phyloP scores from a whole-genome alignment of 306 rosid genomes.

The Vicia faba region DNA sequence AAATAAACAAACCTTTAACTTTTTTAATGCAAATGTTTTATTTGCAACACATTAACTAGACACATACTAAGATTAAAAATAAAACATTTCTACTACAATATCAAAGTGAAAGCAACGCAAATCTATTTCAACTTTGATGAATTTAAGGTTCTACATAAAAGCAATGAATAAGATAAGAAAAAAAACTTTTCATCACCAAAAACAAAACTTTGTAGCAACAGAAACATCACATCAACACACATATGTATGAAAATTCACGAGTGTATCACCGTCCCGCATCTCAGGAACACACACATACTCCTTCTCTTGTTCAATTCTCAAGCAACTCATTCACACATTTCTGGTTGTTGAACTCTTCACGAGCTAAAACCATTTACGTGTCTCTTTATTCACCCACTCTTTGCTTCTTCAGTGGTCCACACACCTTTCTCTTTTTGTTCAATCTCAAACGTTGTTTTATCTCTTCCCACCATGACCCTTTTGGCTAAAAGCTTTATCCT shows the following conservation, averaged over 20 bases:
- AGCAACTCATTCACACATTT: background rate
- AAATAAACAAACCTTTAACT: no score
- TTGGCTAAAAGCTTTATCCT: conserved; percentile 5
- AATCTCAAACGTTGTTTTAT: conserved; percentile 25
- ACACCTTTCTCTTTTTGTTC: conserved; percentile 28
- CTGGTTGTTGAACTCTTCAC: conserved; percentile 74
- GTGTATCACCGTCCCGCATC: conserved; percentile 32
- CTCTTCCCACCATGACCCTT: background rate
- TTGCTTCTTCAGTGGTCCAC: conserved; percentile 41
- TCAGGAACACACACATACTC: background rate
- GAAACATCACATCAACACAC: conserved; percentile 14
- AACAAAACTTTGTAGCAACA: background rate
- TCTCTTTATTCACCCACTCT: conserved; percentile 55
- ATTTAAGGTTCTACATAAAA: conserved; percentile 3
- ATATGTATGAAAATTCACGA: conserved; percentile 46
- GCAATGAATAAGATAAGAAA: background rate
- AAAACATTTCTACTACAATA: background rate
- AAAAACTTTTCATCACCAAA: background rate
- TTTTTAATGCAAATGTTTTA: no score
- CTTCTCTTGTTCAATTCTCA: background rate
- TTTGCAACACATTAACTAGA: no score
- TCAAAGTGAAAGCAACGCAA: background rate
- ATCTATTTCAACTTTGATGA: background rate
- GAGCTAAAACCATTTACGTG: conserved; percentile 55
- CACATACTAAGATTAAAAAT: no score